Base-by-base conservation (phyloP, 768 basidiomycete species). In the Kwoniella heveanensis region DNA sequence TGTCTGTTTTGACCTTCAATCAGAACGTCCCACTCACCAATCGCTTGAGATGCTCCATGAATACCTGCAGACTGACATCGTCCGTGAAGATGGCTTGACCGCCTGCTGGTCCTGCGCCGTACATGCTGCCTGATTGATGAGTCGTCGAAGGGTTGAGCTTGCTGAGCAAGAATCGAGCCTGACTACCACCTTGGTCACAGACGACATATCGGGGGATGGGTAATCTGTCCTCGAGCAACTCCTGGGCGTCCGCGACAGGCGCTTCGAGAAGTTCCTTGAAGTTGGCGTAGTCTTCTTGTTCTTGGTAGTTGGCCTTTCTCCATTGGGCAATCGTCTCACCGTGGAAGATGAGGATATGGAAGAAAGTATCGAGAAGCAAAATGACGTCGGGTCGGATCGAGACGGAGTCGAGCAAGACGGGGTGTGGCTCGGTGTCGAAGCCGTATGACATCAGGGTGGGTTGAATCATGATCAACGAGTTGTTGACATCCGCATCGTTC, bases 271-370 rank as follows among this genome's bases (percentile, higher is more conserved):
- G 83, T 77, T 95, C 92, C 74, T 93, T 94, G 82, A 99, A 90
- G 81, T 99, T 98, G 81, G 98, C 96, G 74, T 98, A 96, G 36
- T 92, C 94, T 79, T 97, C 94, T 81, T 97, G 95, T 0, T 99
- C 94, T 75, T 98, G 96, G 76, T 98, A 99, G 0, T 93, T 94
- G 12, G 91, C 90, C 81, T 98, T 98, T 54, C 95, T 86, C 96
- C 96, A 99, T 79, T 93, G 90, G 0, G 96, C 94, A 52, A 99
- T 85, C 22, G 92, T 91, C 80, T 95, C 92, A 22, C 96, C 96
- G 77, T 99, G 96, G 89, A 96, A 98, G 80, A 99, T 98, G 73
- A 98, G 88, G 70, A 98, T 96, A 78, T 99, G 95, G 92, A 99
- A 98, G 86, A 95, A 99, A 1, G 95, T 98, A 76, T 99, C 96